phyloP scores from a whole-genome alignment of 768 basidiomycete genomes.

The Pisolithus albus region DNA sequence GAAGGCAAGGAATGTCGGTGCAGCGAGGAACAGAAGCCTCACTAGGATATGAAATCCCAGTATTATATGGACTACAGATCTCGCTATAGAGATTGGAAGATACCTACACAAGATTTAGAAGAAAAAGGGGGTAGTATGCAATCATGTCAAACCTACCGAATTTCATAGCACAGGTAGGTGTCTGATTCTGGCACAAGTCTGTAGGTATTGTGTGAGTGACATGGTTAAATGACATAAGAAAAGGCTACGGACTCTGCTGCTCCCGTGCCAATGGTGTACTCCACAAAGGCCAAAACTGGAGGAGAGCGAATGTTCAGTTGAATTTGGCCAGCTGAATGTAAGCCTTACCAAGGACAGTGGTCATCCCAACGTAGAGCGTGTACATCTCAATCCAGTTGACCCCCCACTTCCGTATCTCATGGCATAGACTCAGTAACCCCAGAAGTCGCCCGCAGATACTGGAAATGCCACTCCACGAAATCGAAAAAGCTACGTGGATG shows the following conservation, averaged over 20 bases:
- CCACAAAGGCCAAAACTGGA: constrained; percentile 35
- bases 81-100: constrained; percentile 32
- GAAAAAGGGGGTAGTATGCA: not conserved
- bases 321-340: not conserved
- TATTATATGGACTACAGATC: constrained; percentile 28
- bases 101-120: constrained; percentile 25
- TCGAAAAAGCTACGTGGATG: constrained; percentile 31
- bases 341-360: constrained; percentile 31
- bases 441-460: constrained; percentile 32
- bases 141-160: constrained; percentile 16
- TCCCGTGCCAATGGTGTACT: constrained; percentile 35
- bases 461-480: constrained; percentile 41
- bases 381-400: constrained; percentile 28
- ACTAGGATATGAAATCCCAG: constrained; percentile 34
- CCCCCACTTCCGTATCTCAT: constrained; percentile 28
- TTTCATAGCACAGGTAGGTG: constrained; percentile 27
- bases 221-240: not conserved
- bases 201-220: not conserved
- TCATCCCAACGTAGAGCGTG: constrained; percentile 24
- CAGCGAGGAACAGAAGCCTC: constrained; percentile 27
- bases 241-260: constrained; percentile 22
- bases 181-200: constrained; percentile 18
- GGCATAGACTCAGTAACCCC: constrained; percentile 32
- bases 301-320: not conserved
- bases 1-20: constrained; percentile 15